phyloP scores from a whole-genome alignment of 345 rosid species.

The Ailanthus altissimus region DNA sequence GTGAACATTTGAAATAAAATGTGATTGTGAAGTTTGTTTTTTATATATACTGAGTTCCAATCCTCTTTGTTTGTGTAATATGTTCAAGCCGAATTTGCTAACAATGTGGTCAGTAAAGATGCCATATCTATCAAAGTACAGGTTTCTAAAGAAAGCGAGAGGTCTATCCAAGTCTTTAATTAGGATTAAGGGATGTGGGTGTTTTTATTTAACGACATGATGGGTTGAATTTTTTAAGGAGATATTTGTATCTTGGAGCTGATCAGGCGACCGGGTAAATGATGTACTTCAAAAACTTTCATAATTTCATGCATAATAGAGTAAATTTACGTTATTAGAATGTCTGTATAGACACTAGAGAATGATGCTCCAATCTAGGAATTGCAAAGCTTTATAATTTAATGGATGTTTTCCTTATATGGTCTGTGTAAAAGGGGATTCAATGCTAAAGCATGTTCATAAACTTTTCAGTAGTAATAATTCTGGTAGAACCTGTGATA shows the following conservation, averaged over 20 bases:
- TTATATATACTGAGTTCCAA: background rate
- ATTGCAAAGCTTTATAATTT: too few species aligned
- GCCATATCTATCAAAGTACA: constrained; percentile 21
- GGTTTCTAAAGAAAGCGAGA: constrained; percentile 30
- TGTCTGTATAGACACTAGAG: too few species aligned
- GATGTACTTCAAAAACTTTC: constrained; percentile 5
- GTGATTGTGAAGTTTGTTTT: background rate
- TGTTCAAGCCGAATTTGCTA: constrained; percentile 27
- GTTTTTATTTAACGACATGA: constrained; percentile 10
- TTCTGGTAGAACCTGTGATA: background rate
- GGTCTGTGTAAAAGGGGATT: background rate
- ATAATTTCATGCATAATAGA: background rate
- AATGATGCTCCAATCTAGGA: background rate
- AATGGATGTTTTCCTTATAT: too few species aligned
- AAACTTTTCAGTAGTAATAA: background rate
- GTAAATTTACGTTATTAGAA: background rate
- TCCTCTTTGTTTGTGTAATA: constrained; percentile 11
- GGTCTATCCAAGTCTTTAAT: background rate
- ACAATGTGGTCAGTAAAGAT: constrained; percentile 14
- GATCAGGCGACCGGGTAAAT: background rate
- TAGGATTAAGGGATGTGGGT: background rate
- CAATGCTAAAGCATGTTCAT: background rate
- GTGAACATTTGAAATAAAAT: background rate
- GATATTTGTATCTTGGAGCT: constrained; percentile 16
- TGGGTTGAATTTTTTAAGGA: constrained; percentile 17